Evolutionary conservation across 139 green algal species (phyloP).

Genomic region (Limnomonas spitsbergensis): DNA sequence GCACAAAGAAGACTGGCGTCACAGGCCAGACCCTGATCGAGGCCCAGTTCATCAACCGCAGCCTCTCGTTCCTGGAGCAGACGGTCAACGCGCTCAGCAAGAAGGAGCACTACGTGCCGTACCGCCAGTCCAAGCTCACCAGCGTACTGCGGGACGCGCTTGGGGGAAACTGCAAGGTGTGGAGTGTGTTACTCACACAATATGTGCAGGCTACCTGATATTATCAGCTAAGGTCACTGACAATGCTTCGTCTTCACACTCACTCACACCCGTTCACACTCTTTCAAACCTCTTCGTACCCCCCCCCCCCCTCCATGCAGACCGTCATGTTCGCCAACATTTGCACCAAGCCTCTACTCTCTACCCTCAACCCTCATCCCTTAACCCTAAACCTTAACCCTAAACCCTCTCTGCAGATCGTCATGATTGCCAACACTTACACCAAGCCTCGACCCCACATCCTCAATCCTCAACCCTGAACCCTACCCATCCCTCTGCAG

Average conservation of each 20-base stretch:
- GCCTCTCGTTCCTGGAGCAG: slow-evolving; percentile 82
- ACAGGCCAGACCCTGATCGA: slow-evolving; percentile 58
- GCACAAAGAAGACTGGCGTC: slow-evolving; percentile 66
- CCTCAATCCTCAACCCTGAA: too few relatives aligned
- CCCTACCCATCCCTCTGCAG: slow-evolving; percentile 9
- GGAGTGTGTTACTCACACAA: too few relatives aligned
- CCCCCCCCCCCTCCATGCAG: too few relatives aligned
- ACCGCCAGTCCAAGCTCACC: slow-evolving; percentile 77
- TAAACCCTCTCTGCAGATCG: slow-evolving; percentile 26
- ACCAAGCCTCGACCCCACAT: slow-evolving; percentile 55
- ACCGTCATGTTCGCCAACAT: too few relatives aligned
- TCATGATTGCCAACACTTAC: slow-evolving; percentile 82
- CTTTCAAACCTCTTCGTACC: too few relatives aligned
- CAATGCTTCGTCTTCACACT: not conserved
- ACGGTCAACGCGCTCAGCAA: slow-evolving; percentile 67
- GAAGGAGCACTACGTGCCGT: slow-evolving; percentile 63
- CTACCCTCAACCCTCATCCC: too few relatives aligned
- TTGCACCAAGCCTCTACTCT: too few relatives aligned
- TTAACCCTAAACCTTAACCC: too few relatives aligned
- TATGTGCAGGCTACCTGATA: too few relatives aligned
- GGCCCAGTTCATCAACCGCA: slow-evolving; percentile 81
- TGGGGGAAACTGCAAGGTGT: slow-evolving; percentile 71
- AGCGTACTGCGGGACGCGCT: slow-evolving; percentile 69
- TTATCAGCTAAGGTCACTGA: too few relatives aligned
- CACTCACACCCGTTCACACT: too few relatives aligned